These are phyloP conservation scores for Aspergillus sp. DNA, from an alignment of 2,329 filamentous ascomycete genomes.

Conservation along the genomic window DNA sequence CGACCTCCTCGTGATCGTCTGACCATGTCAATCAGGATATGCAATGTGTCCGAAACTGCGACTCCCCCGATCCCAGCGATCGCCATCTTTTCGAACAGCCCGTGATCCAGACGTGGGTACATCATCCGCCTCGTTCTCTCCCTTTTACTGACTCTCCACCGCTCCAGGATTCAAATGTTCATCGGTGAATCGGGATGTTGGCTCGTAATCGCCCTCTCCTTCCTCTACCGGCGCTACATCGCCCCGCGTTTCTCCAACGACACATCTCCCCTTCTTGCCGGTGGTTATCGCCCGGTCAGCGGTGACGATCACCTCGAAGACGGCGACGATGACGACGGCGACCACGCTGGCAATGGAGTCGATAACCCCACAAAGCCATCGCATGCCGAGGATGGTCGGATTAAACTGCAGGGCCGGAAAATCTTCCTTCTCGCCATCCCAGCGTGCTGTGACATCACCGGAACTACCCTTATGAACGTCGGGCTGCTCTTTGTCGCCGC, in stretches of 20 bases:
- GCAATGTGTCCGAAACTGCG: conserved; percentile 92
- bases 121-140: background rate
- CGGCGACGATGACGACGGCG: conserved; percentile 46
- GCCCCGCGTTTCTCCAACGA: conserved; percentile 39
- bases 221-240: conserved; percentile 61
- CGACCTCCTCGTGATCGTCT: background rate
- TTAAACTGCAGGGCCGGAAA: conserved; percentile 66
- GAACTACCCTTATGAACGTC: conserved; percentile 96
- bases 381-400: conserved; percentile 55
- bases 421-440: conserved; percentile 77
- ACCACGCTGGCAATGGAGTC: conserved; percentile 43
- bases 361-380: conserved; percentile 54
- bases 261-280: conserved; percentile 42
- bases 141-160: background rate
- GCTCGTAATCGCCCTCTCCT: conserved; percentile 75
- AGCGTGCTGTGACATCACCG: conserved; percentile 88
- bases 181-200: conserved; percentile 94
- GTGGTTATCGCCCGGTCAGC: conserved; percentile 67
- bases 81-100: conserved; percentile 85
- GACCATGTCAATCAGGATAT: conserved; percentile 66
- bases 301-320: conserved; percentile 40
- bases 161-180: conserved; percentile 79
- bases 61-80: conserved; percentile 63
- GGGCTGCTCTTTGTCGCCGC: conserved; percentile 91
- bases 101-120: conserved; percentile 75